Base-by-base conservation (phyloP, 352 stramenopile genomes). In the Globisporangium rhizosaccharum region DNA sequence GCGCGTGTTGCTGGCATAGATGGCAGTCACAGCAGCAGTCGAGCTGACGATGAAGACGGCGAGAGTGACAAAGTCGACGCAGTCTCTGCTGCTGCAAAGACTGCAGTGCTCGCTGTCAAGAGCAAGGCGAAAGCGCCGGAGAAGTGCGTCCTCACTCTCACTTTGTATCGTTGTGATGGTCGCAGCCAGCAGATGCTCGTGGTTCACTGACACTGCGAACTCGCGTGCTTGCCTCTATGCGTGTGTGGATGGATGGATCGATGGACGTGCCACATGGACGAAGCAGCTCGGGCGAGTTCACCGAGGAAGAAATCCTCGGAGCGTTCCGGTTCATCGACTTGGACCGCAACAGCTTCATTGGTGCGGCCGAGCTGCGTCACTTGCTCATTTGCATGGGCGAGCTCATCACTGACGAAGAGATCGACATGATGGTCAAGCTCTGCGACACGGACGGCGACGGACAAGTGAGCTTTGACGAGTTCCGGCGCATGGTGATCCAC, bases 361-460 rank as follows among this genome's bases (percentile, higher is more conserved):
- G 92, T 14, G 91, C 93, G 18, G 79, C 87, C 1, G 94, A 98
- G 61, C 77, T 98, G 10, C 81, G 91, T 0, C 94, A 98, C 64
- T 81, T 97, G 52, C 72, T 98, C 1, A 92, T 98, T 41, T 98
- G 93, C 65, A 98, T 98, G 92, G 94, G 94, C 36, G 92, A 98
- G 66, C 82, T 97, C 47, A 93, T 98, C 56, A 98, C 93, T 7
- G 93, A 98, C 61, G 93, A 97, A 53, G 94, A 98, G 56, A 75
- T 97, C 11, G 85, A 97, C 57, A 82, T 89, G 71, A 98, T 98
- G 93, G 88, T 98, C 51, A 75, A 78, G 45, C 86, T 98, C 61
- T 90, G 96, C 36, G 94, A 98, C 68, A 71, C 67, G 3, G 92
- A 98, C 67, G 92, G 92, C 39, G 94, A 98, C 59, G 90, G 92